Percentiles rank a stretch among this genome's conserved stretches.
Conservation (phyloP, 2,329 filamentous ascomycete species). For the Catunica adiposa region DNA sequence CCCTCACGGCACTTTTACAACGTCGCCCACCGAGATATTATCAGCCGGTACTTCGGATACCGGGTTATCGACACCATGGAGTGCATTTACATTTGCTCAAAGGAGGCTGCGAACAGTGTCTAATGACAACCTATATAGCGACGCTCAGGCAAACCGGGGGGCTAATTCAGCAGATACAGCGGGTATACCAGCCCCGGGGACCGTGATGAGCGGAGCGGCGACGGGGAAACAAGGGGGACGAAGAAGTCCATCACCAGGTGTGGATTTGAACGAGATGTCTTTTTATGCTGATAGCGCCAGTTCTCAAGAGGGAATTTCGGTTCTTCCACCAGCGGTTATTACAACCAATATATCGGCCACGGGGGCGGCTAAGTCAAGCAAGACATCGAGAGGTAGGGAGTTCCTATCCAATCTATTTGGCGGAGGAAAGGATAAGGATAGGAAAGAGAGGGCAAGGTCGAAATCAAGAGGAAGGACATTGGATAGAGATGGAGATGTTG, state of each 20-base stretch:
- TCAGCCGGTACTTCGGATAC: neutral
- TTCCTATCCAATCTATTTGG: slow-evolving; percentile 12
- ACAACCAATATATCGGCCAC: neutral
- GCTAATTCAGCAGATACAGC: neutral
- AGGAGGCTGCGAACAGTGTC: neutral
- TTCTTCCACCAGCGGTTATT: slow-evolving; percentile 1
- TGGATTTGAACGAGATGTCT: slow-evolving; percentile 1
- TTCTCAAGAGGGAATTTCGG: neutral
- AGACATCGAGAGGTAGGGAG: slow-evolving; percentile 4
- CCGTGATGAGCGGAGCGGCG: neutral
- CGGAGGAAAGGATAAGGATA: slow-evolving; percentile 1
- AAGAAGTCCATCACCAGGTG: slow-evolving; percentile 3
- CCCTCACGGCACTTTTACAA: neutral
- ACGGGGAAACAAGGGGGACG: neutral
- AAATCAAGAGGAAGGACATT: neutral
- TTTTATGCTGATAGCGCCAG: slow-evolving; percentile 1
- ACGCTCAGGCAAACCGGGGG: neutral
- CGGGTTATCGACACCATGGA: slow-evolving; percentile 1
- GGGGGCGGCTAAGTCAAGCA: neutral
- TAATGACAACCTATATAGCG: neutral
- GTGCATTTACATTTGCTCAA: slow-evolving; percentile 5
- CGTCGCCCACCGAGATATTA: neutral
- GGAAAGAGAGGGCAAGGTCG: neutral
- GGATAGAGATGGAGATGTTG: neutral
- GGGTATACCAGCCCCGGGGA: neutral